Evolutionary conservation across 176 grass and related monocot genomes (phyloP).

Genomic region (Chloris gayana): DNA sequence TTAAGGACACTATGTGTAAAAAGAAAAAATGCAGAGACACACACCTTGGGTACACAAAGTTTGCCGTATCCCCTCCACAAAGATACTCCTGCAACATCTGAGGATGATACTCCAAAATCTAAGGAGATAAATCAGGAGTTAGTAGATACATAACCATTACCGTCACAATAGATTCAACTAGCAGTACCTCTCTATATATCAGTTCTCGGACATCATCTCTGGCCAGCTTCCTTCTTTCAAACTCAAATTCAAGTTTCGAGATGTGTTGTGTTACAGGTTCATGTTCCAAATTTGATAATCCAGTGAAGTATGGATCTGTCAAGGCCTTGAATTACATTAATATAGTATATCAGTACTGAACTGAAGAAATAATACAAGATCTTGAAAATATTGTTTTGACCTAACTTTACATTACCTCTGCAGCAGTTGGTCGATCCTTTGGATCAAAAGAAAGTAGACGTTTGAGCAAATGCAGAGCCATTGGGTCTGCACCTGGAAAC

Average conservation of each 20-base stretch:
- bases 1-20: constrained; percentile 10
- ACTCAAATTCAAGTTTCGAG: constrained; percentile 92
- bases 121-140: constrained; percentile 31
- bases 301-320: constrained; percentile 74
- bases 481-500: constrained; percentile 68
- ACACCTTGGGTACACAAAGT: constrained; percentile 93
- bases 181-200: constrained; percentile 84
- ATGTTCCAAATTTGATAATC: constrained; percentile 67
- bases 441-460: constrained; percentile 78
- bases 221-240: constrained; percentile 83
- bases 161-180: not conserved
- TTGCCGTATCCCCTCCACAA: constrained; percentile 63
- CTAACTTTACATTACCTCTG: constrained; percentile 53
- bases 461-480: constrained; percentile 75
- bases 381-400: constrained; percentile 7
- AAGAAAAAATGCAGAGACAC: constrained; percentile 2
- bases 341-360: constrained; percentile 33
- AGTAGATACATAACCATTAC: constrained; percentile 25
- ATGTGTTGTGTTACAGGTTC: constrained; percentile 73
- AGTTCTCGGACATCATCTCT: constrained; percentile 92
- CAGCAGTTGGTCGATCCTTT: constrained; percentile 72
- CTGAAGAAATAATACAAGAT: constrained; percentile 15
- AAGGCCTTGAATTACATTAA: constrained; percentile 65
- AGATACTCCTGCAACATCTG: constrained; percentile 85
- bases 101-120: constrained; percentile 98